These are phyloP conservation scores for Aspergillus sp. DNA, from an alignment of 2,329 filamentous ascomycete genomes.

Conservation along the genomic window DNA sequence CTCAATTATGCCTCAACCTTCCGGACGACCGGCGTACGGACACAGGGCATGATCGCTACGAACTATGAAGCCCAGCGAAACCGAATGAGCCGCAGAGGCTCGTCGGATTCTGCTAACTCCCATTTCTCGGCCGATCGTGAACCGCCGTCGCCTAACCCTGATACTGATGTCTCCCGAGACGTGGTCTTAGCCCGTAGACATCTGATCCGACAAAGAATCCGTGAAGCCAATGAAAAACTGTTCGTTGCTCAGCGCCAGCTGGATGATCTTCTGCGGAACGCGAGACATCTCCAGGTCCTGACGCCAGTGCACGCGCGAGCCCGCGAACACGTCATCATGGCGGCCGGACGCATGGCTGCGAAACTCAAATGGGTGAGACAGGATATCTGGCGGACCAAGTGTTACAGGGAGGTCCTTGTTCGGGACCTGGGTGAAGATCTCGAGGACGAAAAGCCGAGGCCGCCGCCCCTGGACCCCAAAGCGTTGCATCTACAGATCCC, in stretches of 20 bases:
- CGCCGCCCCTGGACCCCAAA: conserved; percentile 24
- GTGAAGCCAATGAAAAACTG: conserved; percentile 78
- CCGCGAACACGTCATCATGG: conserved; percentile 79
- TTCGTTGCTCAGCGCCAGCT: conserved; percentile 71
- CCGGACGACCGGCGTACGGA: conserved; percentile 83
- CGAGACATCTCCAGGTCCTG: conserved; percentile 82
- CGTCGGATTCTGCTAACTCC: conserved; percentile 54
- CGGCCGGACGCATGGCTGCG: conserved; percentile 79
- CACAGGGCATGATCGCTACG: conserved; percentile 81
- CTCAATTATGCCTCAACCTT: conserved; percentile 97
- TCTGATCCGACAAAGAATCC: conserved; percentile 80
- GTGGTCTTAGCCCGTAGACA: conserved; percentile 79
- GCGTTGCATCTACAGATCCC: conserved; percentile 18
- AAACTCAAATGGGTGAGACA: conserved; percentile 92
- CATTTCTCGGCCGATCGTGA: conserved; percentile 68
- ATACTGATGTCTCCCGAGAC: conserved; percentile 78
- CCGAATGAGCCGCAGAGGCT: conserved; percentile 65
- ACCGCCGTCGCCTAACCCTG: conserved; percentile 70
- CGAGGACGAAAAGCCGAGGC: conserved; percentile 21
- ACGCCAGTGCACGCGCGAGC: conserved; percentile 90
- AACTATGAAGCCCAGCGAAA: conserved; percentile 76
- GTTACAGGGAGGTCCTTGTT: conserved; percentile 82
- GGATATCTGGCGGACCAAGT: conserved; percentile 89
- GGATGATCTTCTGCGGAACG: conserved; percentile 81
- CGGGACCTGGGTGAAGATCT: conserved; percentile 81